These are phyloP conservation scores for Mycena belliarum DNA, from an alignment of 768 basidiomycete genomes.

Conservation along the genomic window DNA sequence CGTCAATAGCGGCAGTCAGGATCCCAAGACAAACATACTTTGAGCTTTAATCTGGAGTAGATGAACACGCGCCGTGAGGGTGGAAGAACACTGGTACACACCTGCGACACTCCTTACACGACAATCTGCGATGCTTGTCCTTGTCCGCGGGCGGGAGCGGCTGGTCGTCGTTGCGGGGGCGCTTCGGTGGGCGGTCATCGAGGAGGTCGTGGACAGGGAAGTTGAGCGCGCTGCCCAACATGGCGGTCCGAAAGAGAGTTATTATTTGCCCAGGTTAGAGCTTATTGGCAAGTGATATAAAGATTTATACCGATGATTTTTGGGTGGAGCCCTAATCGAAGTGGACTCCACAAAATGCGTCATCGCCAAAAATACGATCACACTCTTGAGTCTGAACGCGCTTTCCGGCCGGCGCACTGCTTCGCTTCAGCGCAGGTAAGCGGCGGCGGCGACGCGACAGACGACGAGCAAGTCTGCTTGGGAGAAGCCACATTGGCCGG, in stretches of 20 bases:
- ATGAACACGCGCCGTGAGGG: not conserved
- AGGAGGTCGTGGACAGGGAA: conserved; percentile 25
- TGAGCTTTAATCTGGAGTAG: conserved; percentile 46
- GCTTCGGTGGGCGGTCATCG: conserved; percentile 33
- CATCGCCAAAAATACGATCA: too few species aligned
- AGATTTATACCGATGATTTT: too few species aligned
- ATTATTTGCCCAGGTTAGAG: conserved; percentile 11
- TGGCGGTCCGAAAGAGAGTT: conserved; percentile 16
- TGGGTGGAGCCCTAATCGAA: too few species aligned
- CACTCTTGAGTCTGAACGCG: too few species aligned
- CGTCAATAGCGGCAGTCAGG: not conserved
- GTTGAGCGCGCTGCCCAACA: conserved; percentile 22
- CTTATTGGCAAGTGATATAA: too few species aligned
- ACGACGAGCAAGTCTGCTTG: too few species aligned
- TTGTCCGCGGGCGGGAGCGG: conserved; percentile 35
- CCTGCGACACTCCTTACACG: conserved; percentile 56
- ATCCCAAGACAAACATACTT: conserved; percentile 33
- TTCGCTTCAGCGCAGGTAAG: too few species aligned
- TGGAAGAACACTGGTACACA: conserved; percentile 21
- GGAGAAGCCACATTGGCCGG: too few species aligned
- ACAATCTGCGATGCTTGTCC: conserved; percentile 45
- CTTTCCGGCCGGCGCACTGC: too few species aligned
- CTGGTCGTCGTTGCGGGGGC: conserved; percentile 29
- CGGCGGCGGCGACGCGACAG: too few species aligned
- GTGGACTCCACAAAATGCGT: too few species aligned